Conservation (phyloP, 139 green algal species). For the Gonium pectorale region DNA sequence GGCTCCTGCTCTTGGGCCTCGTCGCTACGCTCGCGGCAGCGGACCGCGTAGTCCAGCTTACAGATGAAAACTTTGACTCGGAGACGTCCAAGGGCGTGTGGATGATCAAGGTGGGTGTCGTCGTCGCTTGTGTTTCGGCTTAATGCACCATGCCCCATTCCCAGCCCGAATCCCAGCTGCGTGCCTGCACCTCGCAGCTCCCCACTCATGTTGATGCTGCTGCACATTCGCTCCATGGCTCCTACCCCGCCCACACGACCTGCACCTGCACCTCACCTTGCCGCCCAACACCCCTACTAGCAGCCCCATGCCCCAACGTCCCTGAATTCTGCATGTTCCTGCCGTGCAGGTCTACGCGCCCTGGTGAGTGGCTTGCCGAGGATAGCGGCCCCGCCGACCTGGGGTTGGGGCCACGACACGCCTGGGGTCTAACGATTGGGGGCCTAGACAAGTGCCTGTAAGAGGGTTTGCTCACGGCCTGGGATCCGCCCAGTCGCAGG, state of each 20-base stretch:
- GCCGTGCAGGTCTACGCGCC: conserved; percentile 26
- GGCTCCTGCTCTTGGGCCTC: not conserved
- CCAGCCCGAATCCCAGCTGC: conserved; percentile 1
- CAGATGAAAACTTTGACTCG: conserved; percentile 60
- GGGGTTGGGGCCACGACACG: not conserved
- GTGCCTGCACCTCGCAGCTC: too few species aligned
- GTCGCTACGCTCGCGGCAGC: not conserved
- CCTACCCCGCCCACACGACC: not conserved
- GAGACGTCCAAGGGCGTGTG: conserved; percentile 44
- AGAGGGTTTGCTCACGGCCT: too few species aligned
- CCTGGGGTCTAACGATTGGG: too few species aligned
- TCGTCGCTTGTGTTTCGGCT: too few species aligned
- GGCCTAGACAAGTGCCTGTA: too few species aligned
- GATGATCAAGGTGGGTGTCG: conserved; percentile 60
- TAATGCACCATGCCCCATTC: too few species aligned
- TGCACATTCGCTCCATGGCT: not conserved
- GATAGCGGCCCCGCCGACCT: not conserved
- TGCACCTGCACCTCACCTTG: not conserved
- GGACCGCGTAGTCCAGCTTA: conserved; percentile 30
- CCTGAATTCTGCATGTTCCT: not conserved
- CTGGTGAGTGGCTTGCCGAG: not conserved
- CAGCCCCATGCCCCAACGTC: too few species aligned
- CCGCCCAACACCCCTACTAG: too few species aligned
- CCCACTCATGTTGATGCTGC: too few species aligned
- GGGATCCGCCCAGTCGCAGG: too few species aligned